Conservation (phyloP, 768 basidiomycete species). For the Chalciporus sphaerocephalus region DNA sequence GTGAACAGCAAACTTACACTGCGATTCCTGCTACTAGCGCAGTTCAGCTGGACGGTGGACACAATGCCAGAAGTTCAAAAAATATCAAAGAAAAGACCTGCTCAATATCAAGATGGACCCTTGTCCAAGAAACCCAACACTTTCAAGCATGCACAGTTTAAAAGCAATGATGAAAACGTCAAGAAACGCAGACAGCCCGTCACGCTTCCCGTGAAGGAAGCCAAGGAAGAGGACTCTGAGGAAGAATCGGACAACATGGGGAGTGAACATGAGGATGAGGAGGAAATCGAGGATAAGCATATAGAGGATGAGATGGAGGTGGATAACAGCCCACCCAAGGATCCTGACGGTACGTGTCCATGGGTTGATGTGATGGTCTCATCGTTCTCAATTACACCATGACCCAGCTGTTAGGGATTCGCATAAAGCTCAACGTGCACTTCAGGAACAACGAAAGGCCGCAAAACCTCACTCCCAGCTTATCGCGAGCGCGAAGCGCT, state of each 20-base stretch:
- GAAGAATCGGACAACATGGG: constrained; percentile 34
- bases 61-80: constrained; percentile 43
- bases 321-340: constrained; percentile 36
- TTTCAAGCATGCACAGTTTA: constrained; percentile 30
- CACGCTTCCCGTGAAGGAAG: constrained; percentile 37
- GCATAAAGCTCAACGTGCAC: constrained; percentile 63
- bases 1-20: constrained; percentile 10
- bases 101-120: constrained; percentile 43
- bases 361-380: not conserved
- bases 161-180: constrained; percentile 29
- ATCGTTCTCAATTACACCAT: constrained; percentile 6
- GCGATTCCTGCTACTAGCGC: no score
- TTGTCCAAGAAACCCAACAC: constrained; percentile 51
- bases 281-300: constrained; percentile 10
- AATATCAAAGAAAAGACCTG: constrained; percentile 47
- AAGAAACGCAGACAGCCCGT: constrained; percentile 63
- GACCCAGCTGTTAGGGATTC: constrained; percentile 57
- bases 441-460: constrained; percentile 67
- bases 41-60: no score
- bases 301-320: constrained; percentile 32
- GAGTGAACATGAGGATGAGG: constrained; percentile 25
- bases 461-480: constrained; percentile 74
- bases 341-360: constrained; percentile 55
- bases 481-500: constrained; percentile 64
- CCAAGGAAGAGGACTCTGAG: constrained; percentile 35